Conservation (phyloP, 2,329 filamentous ascomycete species). For the Colletotrichum brevisporum region DNA sequence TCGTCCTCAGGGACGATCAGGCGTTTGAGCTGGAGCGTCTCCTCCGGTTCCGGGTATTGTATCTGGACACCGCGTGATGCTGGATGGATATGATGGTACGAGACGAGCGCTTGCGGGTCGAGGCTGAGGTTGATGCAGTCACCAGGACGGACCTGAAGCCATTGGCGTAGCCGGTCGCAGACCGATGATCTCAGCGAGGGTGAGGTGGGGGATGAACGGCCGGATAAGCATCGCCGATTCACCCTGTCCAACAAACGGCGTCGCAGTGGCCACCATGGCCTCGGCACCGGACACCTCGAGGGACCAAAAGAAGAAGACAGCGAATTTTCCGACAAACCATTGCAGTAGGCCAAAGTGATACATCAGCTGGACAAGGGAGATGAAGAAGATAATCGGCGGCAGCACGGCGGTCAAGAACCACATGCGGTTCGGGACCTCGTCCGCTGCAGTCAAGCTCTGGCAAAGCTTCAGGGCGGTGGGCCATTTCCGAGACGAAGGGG, state of each 20-base stretch:
- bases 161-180: too few species aligned
- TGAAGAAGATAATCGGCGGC: constrained; percentile 84
- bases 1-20: constrained; percentile 78
- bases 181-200: constrained; percentile 77
- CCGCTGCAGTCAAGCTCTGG: too few species aligned
- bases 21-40: constrained; percentile 76
- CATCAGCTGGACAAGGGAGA: constrained; percentile 78
- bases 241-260: constrained; percentile 84
- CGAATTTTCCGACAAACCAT: constrained; percentile 82
- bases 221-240: constrained; percentile 84
- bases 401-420: constrained; percentile 78
- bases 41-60: constrained; percentile 80
- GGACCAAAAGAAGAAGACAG: constrained; percentile 82
- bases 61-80: constrained; percentile 79
- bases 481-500: constrained; percentile 77
- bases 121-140: constrained; percentile 76
- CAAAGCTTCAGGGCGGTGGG: too few species aligned
- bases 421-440: constrained; percentile 53
- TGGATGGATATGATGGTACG: constrained; percentile 84
- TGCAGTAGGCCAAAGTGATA: constrained; percentile 79
- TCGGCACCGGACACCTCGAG: constrained; percentile 82
- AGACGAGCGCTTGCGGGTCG: constrained; percentile 79
- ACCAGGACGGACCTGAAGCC: constrained; percentile 78
- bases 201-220: constrained; percentile 80
- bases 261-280: constrained; percentile 81